Base-by-base conservation (phyloP, 2,329 filamentous ascomycete genomes). In the Ascochyta fabae region DNA sequence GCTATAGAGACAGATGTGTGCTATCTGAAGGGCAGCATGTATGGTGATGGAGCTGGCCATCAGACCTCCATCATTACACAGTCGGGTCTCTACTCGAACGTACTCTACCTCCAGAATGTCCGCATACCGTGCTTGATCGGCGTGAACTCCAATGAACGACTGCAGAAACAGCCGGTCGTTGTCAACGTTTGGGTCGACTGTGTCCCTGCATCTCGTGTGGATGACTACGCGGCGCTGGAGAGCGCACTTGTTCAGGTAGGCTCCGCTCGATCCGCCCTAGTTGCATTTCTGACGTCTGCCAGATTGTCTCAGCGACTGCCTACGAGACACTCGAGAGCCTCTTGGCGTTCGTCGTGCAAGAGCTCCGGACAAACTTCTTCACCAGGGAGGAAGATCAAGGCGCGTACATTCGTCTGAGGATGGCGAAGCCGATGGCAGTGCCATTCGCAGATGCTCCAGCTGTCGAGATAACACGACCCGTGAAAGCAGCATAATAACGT, bases 361-460 rank as follows among this genome's bases (percentile, higher is more conserved):
- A 83, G 75, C 47, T 81, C 3, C 71, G 77, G 59, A 69, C 70
- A 34, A 73, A 79, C 22, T 73, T 76, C 60, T 74, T 78, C 36
- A 60, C 47, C 10, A 50, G 54, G 51, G 58, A 63, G 6, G 53
- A 56, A 10, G 67, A 73, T 34, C 61, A 72, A 12, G 77, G 78
- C 13, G 82, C 83, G 75, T 80, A 80, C 53, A 77, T 92, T 46
- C 83, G 80, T 56, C 80, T 92, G 34, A 78, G 79, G 23, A 77
- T 92, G 47, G 86, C 87, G 74, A 92, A 92, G 77, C 90, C 90
- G 3, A 86, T 88, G 12, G 90, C 90, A 0, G 87, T 92, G 19
- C 83, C 86, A 0, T 84, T 89, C 65, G 90, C 90, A 2, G 89
- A 91, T 61, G 87, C 86, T 10, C 88, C 89, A 0, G 81, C 83